A percentile compares a stretch with the other conserved stretches of the same genome.
Evolutionary conservation across 441 rosid genomes (phyloP).

Genomic region (Euphorbia schlechtendalii): DNA sequence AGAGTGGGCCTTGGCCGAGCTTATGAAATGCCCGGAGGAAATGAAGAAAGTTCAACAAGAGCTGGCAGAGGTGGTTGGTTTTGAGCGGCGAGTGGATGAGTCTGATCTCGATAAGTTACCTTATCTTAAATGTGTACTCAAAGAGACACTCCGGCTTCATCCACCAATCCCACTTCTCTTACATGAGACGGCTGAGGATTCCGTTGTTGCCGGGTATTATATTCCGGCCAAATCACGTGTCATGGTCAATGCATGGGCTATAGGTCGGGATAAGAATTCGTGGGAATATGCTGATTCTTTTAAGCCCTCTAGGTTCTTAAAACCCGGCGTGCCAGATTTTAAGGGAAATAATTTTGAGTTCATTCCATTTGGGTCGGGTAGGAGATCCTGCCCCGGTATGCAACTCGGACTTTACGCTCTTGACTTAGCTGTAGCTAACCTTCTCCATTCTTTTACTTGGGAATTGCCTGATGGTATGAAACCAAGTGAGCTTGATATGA

Average conservation of each 20-base stretch:
- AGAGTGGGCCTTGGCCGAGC: conserved; percentile 84
- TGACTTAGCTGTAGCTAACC: conserved; percentile 67
- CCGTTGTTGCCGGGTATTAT: conserved; percentile 56
- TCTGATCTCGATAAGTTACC: conserved; percentile 64
- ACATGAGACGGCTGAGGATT: conserved; percentile 77
- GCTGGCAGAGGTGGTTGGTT: conserved; percentile 73
- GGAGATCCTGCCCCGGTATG: conserved; percentile 99
- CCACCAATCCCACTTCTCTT: conserved; percentile 96
- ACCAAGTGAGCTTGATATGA: conserved; percentile 77
- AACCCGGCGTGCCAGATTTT: conserved; percentile 58
- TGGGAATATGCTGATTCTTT: conserved; percentile 80
- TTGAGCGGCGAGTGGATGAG: conserved; percentile 77
- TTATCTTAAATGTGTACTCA: conserved; percentile 54
- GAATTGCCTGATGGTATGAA: conserved; percentile 91
- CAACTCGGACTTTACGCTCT: conserved; percentile 80
- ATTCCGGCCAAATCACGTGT: conserved; percentile 71
- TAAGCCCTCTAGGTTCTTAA: conserved; percentile 68
- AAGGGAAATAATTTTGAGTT: conserved; percentile 83
- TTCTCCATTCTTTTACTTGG: conserved; percentile 87
- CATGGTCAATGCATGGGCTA: conserved; percentile 81
- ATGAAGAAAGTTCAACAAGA: conserved; percentile 68
- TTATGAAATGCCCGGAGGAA: conserved; percentile 73
- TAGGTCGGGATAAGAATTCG: conserved; percentile 60
- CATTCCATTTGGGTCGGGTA: conserved; percentile 94
- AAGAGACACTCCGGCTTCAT: conserved; percentile 85